Evolutionary conservation across 345 rosid genomes (phyloP).

Genomic region (Eucalyptus lansdowneana): DNA sequence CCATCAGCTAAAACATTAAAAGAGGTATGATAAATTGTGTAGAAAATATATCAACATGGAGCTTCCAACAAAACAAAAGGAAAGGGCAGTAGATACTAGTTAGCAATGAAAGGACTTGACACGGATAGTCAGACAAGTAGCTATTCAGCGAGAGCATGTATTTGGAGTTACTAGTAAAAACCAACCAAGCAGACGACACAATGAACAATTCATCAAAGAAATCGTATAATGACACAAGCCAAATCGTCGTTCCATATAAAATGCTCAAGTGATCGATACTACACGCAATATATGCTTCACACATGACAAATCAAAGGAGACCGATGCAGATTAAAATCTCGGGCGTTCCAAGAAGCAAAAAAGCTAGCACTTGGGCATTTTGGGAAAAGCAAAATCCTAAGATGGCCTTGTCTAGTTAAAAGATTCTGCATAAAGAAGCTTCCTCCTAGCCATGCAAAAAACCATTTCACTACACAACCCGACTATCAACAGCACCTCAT

Average conservation of each 20-base stretch:
- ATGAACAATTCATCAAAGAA: neutral
- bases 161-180: neutral
- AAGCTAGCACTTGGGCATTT: neutral
- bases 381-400: neutral
- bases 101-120: too few species aligned
- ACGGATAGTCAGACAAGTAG: too few species aligned
- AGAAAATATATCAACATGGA: neutral
- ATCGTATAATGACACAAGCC: neutral
- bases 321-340: neutral
- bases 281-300: neutral
- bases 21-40: too few species aligned
- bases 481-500: neutral
- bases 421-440: neutral
- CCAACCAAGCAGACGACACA: neutral
- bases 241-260: neutral
- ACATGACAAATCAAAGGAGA: neutral
- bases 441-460: neutral
- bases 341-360: neutral
- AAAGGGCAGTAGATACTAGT: neutral
- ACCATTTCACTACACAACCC: neutral
- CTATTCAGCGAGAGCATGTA: neutral
- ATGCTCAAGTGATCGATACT: neutral
- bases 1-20: too few species aligned
- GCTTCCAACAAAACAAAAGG: neutral
- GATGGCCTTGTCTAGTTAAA: neutral